Base-by-base conservation (phyloP, 2,329 filamentous ascomycete genomes). In the Pyrenophora tritici-repentis region DNA sequence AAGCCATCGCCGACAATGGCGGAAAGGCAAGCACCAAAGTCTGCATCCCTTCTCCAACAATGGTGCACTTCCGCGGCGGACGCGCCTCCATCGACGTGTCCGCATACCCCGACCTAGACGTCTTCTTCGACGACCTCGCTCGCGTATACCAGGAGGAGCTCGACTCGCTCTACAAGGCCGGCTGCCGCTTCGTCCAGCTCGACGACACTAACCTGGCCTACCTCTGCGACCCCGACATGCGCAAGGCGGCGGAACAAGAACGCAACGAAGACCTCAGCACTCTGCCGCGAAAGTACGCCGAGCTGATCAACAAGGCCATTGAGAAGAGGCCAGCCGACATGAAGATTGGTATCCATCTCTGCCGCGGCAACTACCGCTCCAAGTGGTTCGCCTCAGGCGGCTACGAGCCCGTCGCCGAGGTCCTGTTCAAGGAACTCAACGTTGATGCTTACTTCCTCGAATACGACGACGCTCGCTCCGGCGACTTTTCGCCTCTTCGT, bases 201-300 rank as follows among this genome's bases (percentile, higher is more conserved):
- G 81, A 84, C 67, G 81, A 84, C 72, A 83, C 81, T 14, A 83
- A 83, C 67, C 74, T 84, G n/a, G 81, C 81, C 13, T 84, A 83
- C 65, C 78, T 83, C 9, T 84, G 81, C 71, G 81, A 83, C 62
- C 76, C 77, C 24, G 75, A 78, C 58, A 83, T 83, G 81, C 76
- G 81, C 34, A 73, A 75, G 59, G 78, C 79, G 58, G 81, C 81
- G 41, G 80, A 79, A 57, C 53, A 56, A 24, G 68, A 76, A 61
- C 76, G 81, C 31, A 80, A 82, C 65, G 74, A 80, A 51, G 78
- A 81, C 62, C 74, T 81, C 42, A 73, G 76, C 42, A 67, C 72
- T 10, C 74, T 83, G 12, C 77, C 80, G 13, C 70, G 75, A 49
- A 79, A 81, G 56, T 84, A 84, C 68, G 81, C 78, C 16, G 69